Evolutionary conservation across 371 early-diverging fungal genomes (phyloP).

Genomic region (Lichtheimia corymbifera): DNA sequence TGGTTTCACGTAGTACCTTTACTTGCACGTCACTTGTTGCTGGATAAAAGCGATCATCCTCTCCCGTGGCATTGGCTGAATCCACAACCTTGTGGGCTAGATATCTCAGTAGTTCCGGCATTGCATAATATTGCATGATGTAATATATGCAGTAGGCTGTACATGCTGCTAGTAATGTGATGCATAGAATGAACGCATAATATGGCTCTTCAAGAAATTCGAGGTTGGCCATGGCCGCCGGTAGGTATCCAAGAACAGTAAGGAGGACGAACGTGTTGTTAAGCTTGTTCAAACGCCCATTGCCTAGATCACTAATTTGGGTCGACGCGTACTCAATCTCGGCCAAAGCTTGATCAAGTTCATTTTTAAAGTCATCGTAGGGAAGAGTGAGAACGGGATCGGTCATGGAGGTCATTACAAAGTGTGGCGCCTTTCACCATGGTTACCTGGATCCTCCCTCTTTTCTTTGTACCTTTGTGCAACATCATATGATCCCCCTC

Average conservation of each 20-base stretch:
- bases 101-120: slow-evolving; percentile 4
- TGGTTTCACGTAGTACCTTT: background rate
- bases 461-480: no score
- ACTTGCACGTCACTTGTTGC: background rate
- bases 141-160: slow-evolving; percentile 3
- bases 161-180: background rate
- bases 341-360: slow-evolving; percentile 2
- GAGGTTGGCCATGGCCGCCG: slow-evolving; percentile 7
- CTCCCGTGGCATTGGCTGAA: background rate
- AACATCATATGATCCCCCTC: no score
- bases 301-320: slow-evolving; percentile 6
- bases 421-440: no score
- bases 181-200: slow-evolving; percentile 3
- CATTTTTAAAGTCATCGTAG: slow-evolving; percentile 1
- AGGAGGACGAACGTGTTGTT: slow-evolving; percentile 7
- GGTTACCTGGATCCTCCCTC: no score
- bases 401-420: no score
- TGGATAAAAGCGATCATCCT: background rate
- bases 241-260: slow-evolving; percentile 5
- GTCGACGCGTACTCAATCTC: slow-evolving; percentile 5
- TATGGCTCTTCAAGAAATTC: slow-evolving; percentile 7
- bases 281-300: slow-evolving; percentile 3
- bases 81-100: background rate
- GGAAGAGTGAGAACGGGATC: no score
- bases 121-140: slow-evolving; percentile 8